phyloP scores from a whole-genome alignment of 306 rosid genomes.

The Abrus pulchellus region DNA sequence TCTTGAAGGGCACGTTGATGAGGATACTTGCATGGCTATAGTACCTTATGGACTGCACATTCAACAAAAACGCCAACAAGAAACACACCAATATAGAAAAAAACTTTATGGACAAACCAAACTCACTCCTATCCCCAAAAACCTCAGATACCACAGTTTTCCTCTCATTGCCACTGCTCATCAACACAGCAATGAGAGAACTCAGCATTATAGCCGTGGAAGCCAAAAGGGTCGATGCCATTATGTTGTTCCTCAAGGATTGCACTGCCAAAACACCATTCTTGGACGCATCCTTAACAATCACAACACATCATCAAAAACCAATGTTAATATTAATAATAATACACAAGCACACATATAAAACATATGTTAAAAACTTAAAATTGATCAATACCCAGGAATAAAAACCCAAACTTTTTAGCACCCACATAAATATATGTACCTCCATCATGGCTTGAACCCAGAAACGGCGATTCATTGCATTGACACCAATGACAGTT shows the following conservation, averaged over 20 bases:
- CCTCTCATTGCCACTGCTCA: slow-evolving; percentile 52
- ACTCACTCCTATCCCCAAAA: slow-evolving; percentile 60
- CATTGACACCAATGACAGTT: slow-evolving; percentile 83
- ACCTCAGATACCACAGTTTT: slow-evolving; percentile 37
- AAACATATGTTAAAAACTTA: neutral
- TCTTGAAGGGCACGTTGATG: slow-evolving; percentile 81
- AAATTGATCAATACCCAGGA: neutral
- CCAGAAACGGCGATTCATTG: slow-evolving; percentile 91
- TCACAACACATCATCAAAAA: slow-evolving; percentile 1
- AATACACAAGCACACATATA: neutral
- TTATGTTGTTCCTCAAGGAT: slow-evolving; percentile 84
- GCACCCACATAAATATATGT: neutral
- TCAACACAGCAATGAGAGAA: slow-evolving; percentile 78
- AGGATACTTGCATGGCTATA: slow-evolving; percentile 89
- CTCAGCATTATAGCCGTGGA: slow-evolving; percentile 89
- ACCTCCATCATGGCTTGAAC: slow-evolving; percentile 97
- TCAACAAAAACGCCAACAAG: slow-evolving; percentile 72
- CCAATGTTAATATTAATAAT: neutral
- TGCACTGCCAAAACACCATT: slow-evolving; percentile 90
- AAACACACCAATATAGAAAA: slow-evolving; percentile 81
- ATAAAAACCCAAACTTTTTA: slow-evolving; percentile 14
- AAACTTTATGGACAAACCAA: slow-evolving; percentile 65
- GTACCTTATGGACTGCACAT: slow-evolving; percentile 87
- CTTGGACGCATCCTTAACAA: slow-evolving; percentile 66
- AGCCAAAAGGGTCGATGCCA: slow-evolving; percentile 94